These are phyloP conservation scores for Acanthamoeba lugdunensis DNA, from an alignment of 208 protist species.

Conservation along the genomic window DNA sequence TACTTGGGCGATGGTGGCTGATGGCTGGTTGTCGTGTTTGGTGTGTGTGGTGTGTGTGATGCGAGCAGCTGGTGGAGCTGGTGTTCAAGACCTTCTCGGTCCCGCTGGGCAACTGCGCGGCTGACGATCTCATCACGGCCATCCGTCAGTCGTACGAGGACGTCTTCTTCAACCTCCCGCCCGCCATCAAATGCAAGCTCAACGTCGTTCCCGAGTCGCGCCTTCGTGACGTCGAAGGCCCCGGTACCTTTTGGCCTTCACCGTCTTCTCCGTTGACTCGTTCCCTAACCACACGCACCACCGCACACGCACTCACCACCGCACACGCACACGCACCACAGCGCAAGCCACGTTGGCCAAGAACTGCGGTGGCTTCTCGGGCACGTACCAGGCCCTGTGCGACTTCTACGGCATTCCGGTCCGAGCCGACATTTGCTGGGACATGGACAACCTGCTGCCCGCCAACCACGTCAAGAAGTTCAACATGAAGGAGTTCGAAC, in stretches of 20 bases:
- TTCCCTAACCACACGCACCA: not conserved
- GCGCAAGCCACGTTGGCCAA: constrained; percentile 70
- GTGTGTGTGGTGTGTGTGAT: not conserved
- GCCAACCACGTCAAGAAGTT: constrained; percentile 81
- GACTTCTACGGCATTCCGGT: constrained; percentile 70
- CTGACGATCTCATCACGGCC: constrained; percentile 66
- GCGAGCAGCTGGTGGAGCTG: constrained; percentile 48
- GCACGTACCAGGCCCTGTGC: constrained; percentile 76
- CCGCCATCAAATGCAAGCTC: constrained; percentile 5
- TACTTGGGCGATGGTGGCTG: too few relatives aligned
- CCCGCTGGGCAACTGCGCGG: constrained; percentile 18
- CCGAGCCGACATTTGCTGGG: constrained; percentile 82
- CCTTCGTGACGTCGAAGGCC: constrained; percentile 35
- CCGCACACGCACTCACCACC: not conserved
- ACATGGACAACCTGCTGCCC: constrained; percentile 80
- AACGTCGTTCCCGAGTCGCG: constrained; percentile 13
- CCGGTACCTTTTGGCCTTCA: not conserved
- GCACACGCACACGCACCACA: constrained; percentile 37
- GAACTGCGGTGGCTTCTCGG: constrained; percentile 82
- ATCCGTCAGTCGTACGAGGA: constrained; percentile 58
- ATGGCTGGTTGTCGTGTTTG: not conserved
- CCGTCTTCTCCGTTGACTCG: not conserved
- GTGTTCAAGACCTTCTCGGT: constrained; percentile 68
- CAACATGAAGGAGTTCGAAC: constrained; percentile 68
- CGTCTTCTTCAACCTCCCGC: constrained; percentile 60